Evolutionary conservation across 345 rosid genomes (phyloP).

Genomic region (Salix exigua): DNA sequence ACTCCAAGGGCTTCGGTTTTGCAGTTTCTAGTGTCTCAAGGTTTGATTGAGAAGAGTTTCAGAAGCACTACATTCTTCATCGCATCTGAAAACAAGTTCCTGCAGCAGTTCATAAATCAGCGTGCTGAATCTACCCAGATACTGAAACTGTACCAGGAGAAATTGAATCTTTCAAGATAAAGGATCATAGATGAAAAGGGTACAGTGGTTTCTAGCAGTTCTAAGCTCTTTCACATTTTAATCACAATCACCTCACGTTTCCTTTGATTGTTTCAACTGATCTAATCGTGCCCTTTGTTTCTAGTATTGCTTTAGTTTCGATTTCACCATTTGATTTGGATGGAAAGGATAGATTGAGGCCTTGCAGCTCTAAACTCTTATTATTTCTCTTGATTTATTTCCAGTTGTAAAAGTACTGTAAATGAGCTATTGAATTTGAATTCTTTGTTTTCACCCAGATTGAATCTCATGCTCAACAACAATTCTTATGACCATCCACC

Average conservation of each 20-base stretch:
- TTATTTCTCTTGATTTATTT: no score
- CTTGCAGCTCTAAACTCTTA: neutral
- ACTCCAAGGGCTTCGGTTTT: constrained; percentile 8
- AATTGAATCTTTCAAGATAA: neutral
- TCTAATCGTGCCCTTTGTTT: neutral
- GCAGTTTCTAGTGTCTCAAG: constrained; percentile 1
- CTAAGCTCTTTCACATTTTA: neutral
- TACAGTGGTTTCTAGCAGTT: neutral
- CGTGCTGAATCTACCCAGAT: neutral
- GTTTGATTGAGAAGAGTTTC: neutral
- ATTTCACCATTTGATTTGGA: neutral
- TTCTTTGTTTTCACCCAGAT: neutral
- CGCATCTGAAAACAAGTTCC: neutral
- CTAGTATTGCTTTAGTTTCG: neutral
- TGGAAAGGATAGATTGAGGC: neutral
- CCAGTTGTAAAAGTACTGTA: neutral
- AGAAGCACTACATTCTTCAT: neutral
- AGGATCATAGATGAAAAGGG: neutral
- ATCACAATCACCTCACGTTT: neutral
- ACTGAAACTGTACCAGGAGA: neutral
- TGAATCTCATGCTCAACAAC: neutral
- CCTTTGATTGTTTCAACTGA: neutral
- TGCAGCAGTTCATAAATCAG: neutral
- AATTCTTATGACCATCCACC: neutral
- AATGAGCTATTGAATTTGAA: neutral